Conservation (phyloP, 495 filamentous ascomycete genomes). For the Cercophora sp. region DNA sequence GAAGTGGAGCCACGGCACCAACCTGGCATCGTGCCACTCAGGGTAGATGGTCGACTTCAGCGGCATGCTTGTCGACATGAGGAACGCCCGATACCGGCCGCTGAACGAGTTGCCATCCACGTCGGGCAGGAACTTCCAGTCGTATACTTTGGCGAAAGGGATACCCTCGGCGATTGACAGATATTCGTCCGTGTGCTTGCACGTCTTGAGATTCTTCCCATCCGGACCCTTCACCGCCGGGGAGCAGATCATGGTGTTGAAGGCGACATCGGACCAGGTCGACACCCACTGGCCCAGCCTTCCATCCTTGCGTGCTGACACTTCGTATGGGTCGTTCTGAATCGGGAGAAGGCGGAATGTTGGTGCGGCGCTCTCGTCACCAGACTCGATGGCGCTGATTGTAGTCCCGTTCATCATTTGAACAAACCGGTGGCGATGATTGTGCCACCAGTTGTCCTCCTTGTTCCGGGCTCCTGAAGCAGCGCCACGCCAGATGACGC, state of each 20-base stretch:
- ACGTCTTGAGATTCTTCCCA: slow-evolving; percentile 8
- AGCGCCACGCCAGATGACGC: slow-evolving; percentile 65
- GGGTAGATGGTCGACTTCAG: slow-evolving; percentile 49
- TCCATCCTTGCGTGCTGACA: slow-evolving; percentile 20
- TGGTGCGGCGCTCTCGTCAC: slow-evolving; percentile 22
- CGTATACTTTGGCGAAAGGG: slow-evolving; percentile 4
- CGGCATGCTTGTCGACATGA: slow-evolving; percentile 37
- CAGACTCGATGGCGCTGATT: slow-evolving; percentile 40
- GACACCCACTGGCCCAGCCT: slow-evolving; percentile 35
- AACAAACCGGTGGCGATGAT: slow-evolving; percentile 68
- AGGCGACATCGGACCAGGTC: slow-evolving; percentile 35
- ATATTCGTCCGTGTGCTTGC: slow-evolving; percentile 13
- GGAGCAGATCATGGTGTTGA: slow-evolving; percentile 38
- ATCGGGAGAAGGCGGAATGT: slow-evolving; percentile 39
- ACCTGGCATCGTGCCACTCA: slow-evolving; percentile 56
- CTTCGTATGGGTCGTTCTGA: slow-evolving; percentile 25
- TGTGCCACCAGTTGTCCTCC: slow-evolving; percentile 57
- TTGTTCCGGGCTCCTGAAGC: slow-evolving; percentile 64
- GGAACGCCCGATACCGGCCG: slow-evolving; percentile 48
- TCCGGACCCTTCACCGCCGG: slow-evolving; percentile 27
- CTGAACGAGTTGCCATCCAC: slow-evolving; percentile 55
- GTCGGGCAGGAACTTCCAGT: slow-evolving; percentile 32
- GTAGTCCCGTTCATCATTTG: slow-evolving; percentile 61
- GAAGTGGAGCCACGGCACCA: slow-evolving; percentile 47
- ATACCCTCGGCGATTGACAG: background rate